Evolutionary conservation across 2,329 filamentous ascomycete species (phyloP), one percentile per base, ranked within the genome.

Genomic region (Coniochaeta pulveracea): DNA sequence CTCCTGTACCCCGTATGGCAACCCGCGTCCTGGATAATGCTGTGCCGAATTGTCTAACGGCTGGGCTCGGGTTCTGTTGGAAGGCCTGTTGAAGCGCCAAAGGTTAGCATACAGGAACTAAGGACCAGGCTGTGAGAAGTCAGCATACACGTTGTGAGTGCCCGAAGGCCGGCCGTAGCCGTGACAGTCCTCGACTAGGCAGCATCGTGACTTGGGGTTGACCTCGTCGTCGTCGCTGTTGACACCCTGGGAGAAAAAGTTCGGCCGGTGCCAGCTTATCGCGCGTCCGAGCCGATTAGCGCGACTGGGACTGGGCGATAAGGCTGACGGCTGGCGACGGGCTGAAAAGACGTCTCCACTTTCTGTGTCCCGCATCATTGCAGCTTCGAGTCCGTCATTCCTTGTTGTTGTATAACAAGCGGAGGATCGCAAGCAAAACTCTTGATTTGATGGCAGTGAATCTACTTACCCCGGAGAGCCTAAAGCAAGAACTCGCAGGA

Each of bases 31-130:
- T 37, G 14, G 44, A 47, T 36, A 55, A 32, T 12, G 42, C 40
- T 4, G 54, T 56, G 19, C 49, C 46, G 37, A 56, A 56, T 9
- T 42, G 42, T 24, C 44, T 42, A 26, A 35, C 27, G 28, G 40
- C 35, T 7, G 18, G 18, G 18, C 28, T 31, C 7, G 28, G 22
- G 18, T 9, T 31, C 11, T 31, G 28, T 21, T 31, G 28, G 15
- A 31, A 31, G 19, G 28, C 12, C 28, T 31, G 28, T 3, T 35
- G 43, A 34, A 44, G 44, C n/a, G 38, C 37, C 18, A 31, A 26
- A 11, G 25, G 15, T 16, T n/a, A n/a, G n/a, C n/a, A n/a, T n/a
- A 25, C 29, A 10, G 35, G 34, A 27, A 35, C 35, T 34, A 26
- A 38, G 25, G 35, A 34, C n/a, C n/a, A n/a, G n/a, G n/a, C n/a